These are phyloP conservation scores for Pyrenophora teres DNA, from an alignment of 2,329 filamentous ascomycete genomes.

Conservation along the genomic window DNA sequence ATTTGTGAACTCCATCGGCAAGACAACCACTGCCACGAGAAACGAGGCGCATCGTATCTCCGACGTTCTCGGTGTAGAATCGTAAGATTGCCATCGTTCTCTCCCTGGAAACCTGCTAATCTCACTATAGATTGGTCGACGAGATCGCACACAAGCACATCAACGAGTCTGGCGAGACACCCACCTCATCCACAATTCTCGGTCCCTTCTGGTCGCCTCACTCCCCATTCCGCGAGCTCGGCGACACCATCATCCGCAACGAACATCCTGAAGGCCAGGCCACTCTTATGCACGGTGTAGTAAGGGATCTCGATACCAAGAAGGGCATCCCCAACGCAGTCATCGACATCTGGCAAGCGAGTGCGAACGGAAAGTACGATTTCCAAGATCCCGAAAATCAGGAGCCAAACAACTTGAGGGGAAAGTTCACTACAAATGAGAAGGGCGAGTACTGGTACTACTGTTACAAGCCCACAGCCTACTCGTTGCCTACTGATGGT, in stretches of 20 bases:
- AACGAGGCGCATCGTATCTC: constrained; percentile 77
- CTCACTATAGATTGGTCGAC: constrained; percentile 60
- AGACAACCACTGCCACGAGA: constrained; percentile 68
- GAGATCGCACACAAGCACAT: constrained; percentile 69
- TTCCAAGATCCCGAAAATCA: constrained; percentile 75
- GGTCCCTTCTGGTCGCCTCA: constrained; percentile 79
- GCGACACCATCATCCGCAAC: constrained; percentile 69
- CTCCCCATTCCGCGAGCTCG: constrained; percentile 71
- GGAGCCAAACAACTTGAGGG: constrained; percentile 73
- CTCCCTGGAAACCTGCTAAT: neutral
- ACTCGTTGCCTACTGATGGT: constrained; percentile 70
- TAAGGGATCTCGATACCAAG: constrained; percentile 68
- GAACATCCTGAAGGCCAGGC: constrained; percentile 61
- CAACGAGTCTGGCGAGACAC: constrained; percentile 64
- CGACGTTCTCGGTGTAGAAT: constrained; percentile 75
- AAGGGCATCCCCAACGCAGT: constrained; percentile 69
- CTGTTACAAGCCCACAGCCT: constrained; percentile 75
- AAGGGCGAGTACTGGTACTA: constrained; percentile 75
- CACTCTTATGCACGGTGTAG: constrained; percentile 70
- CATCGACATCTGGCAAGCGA: constrained; percentile 80
- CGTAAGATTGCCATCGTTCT: constrained; percentile 52
- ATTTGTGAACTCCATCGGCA: constrained; percentile 75
- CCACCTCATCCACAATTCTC: constrained; percentile 76
- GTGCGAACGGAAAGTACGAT: constrained; percentile 75
- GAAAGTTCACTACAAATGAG: constrained; percentile 73